Base-by-base conservation (phyloP, 805 yeast genomes). In the Yueomyces sp. region DNA sequence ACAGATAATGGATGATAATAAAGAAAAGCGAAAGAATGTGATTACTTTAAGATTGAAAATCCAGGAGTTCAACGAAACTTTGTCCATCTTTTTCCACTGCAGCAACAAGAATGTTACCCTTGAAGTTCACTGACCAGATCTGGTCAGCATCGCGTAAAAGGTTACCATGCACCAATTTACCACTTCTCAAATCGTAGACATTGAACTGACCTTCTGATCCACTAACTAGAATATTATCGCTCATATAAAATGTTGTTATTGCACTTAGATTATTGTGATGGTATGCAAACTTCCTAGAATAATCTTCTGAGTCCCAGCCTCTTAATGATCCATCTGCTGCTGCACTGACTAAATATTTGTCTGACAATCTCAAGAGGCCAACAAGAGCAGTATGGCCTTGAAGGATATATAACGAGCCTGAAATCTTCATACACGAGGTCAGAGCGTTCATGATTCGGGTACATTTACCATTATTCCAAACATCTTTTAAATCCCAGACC, bases 91-190 rank as follows among this genome's bases (percentile, higher is more conserved):
- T 71, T 59, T 86, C 94, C 7, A 88, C 92, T 0, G 98, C 97
- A 26, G 94, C 90, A 36, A 90, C 85, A 57, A 96, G 83, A 42
- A 87, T 72, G 46, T 82, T 74, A 50, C 79, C 76, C 56, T 86
- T 94, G 54, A 87, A 85, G 53, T 82, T 75, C 2, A 90, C 96
- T 52, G 92, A 95, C 98, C 98, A 92, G 34, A 90, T 86, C 36
- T 85, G 81, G 7, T 92, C 94, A 12, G 85, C 79, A 57, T 82
- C 88, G 3, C 74, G 68, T 40, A 88, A 65, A 43, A 92, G 62
- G 50, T 86, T 87, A 26, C 74, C 65, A 44, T 85, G 69, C 2
- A 88, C 76, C 47, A 81, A 73, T 54, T 72, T 70, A 0, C 97
- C 97, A 3, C 81, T 77, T 47, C 76, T 71, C 36, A 86, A 73